Conservation (phyloP, 31 red algal genomes). For the Odonthalia washingtoniensis region DNA sequence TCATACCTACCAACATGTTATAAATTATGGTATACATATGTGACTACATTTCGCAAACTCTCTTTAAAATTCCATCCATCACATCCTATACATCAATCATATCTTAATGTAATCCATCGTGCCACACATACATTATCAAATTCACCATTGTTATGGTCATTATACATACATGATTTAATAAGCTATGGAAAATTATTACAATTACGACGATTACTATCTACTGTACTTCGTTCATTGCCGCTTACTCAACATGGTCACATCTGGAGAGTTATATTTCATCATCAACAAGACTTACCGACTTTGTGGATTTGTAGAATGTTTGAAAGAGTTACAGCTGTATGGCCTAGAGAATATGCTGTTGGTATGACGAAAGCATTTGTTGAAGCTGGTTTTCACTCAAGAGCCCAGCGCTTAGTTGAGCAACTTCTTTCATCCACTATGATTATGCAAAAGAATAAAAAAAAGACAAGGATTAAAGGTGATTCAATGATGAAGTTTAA, state of each 20-base stretch:
- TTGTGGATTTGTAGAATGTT: conserved; percentile 35
- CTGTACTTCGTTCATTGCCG: conserved; percentile 66
- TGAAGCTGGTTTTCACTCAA: conserved; percentile 52
- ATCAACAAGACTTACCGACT: conserved; percentile 5
- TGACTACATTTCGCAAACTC: conserved; percentile 25
- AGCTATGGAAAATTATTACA: conserved; percentile 49
- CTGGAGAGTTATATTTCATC: conserved; percentile 61
- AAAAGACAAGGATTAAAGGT: no score
- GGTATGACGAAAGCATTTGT: conserved; percentile 46
- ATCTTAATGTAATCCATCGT: conserved; percentile 42
- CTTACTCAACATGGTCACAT: conserved; percentile 74
- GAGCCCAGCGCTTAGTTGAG: conserved; percentile 50
- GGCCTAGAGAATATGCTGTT: conserved; percentile 44
- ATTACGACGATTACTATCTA: conserved; percentile 52
- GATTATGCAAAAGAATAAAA: no score
- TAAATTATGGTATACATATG: conserved; percentile 88
- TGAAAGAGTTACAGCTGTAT: conserved; percentile 48
- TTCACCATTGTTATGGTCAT: conserved; percentile 75
- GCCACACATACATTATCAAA: conserved; percentile 55
- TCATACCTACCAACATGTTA: conserved; percentile 81
- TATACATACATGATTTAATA: conserved; percentile 34
- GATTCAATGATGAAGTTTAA: no score
- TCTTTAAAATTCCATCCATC: conserved; percentile 61
- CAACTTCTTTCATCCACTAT: conserved; percentile 45
- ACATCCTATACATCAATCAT: conserved; percentile 41